Conservation (phyloP, 768 basidiomycete genomes). For the Mycena polygramma region DNA sequence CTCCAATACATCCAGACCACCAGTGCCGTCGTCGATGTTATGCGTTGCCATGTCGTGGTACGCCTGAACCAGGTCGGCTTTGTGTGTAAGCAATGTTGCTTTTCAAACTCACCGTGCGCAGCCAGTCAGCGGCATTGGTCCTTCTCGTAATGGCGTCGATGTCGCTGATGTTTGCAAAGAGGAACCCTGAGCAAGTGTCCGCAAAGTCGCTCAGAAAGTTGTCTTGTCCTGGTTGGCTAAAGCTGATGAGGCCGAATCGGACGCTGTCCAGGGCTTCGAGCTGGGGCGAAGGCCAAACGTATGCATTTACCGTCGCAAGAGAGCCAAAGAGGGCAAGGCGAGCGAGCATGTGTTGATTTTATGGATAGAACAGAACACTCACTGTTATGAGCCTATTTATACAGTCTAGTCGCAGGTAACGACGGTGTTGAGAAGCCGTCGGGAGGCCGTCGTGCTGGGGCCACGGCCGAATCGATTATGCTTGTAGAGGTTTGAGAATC, state of each 20-base stretch:
- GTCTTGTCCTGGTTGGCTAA: too few species aligned
- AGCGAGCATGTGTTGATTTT: too few species aligned
- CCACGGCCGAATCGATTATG: too few species aligned
- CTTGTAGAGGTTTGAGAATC: too few species aligned
- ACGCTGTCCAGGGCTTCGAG: not conserved
- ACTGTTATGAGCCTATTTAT: too few species aligned
- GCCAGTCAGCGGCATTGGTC: constrained; percentile 5
- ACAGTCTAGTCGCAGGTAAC: too few species aligned
- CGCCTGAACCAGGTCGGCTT: not conserved
- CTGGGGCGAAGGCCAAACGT: not conserved
- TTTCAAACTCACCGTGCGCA: not conserved
- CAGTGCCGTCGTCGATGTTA: constrained; percentile 38
- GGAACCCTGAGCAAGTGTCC: not conserved
- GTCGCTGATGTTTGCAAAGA: not conserved
- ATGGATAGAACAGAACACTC: too few species aligned
- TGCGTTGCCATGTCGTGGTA: constrained; percentile 43
- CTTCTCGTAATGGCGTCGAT: not conserved
- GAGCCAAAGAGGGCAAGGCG: not conserved
- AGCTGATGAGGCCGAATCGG: not conserved
- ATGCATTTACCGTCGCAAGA: not conserved
- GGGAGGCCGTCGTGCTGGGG: too few species aligned
- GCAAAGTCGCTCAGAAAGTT: too few species aligned
- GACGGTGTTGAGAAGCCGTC: too few species aligned
- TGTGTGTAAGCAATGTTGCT: too few species aligned
- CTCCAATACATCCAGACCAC: constrained; percentile 39